Base-by-base conservation (phyloP, 768 basidiomycete species). In the Scleroderma citrinum region DNA sequence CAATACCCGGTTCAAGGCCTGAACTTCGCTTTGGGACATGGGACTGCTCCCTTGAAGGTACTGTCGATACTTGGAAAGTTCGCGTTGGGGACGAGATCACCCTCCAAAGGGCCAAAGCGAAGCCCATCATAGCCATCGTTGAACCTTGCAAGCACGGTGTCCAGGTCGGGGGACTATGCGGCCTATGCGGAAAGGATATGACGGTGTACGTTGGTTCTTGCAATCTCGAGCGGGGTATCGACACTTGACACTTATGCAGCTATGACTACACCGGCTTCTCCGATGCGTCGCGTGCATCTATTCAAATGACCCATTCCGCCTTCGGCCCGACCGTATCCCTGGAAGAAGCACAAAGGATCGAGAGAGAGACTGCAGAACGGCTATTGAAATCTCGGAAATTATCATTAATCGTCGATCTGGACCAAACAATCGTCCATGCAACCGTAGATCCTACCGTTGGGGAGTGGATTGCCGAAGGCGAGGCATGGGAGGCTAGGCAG, bases 391-490 rank as follows among this genome's bases (percentile, higher is more conserved):
- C 78, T 5, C 78, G 83, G 47, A 92, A 84, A 64, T 82, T 99
- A 29, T 92, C 90, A 30, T 83, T 99, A 44, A 97, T 99, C 56
- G 95, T 99, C 58, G 96, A 99, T 73, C 80, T 99, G 30, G 96
- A 99, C 70, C 96, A 99, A 66, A 99, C 96, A 12, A 93, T 98
- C 64, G 91, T 99, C 3, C 96, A 99, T 61, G 95, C 96, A 7
- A 97, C 95, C 0, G 94, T 97, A 21, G 96, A 99, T 68, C 95
- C 96, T 5, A 98, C 96, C 0, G 92, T 98, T 2, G 94, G 92
- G 29, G 95, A 97, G 65, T 98, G 96, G 96, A 89, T 96, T 59
- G 64, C 77, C 2, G 91, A 92, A 56, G 89, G 89, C 19, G 82
- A 85, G 61, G 78, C 78, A 38, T 92, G 87, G 87, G 87, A 92